Evolutionary conservation across 1,284 basidiomycete species (phyloP), one percentile per base, ranked within the genome.

Genomic region (Sporisorium exsertum): DNA sequence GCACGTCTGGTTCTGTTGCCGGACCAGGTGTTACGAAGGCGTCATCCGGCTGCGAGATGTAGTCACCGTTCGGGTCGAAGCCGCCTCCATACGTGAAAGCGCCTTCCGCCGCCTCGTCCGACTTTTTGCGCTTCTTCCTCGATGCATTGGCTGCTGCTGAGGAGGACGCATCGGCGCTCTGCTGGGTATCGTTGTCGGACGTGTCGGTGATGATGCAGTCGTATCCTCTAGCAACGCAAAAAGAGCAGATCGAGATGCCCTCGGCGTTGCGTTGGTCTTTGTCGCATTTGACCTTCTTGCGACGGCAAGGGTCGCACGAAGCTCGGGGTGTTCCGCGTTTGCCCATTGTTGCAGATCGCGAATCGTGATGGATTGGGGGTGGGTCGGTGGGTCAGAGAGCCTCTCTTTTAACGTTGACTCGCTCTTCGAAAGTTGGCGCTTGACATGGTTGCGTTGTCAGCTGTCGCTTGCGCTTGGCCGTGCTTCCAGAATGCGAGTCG

Each of bases 221-320:
- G 47, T 56, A 67, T 5, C 73, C 73, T 43, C 73, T 46, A 1
- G 65, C 46, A 33, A 42, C 60, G 42, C 73, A 76, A 49, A 66
- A 72, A 27, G 69, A 62, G 58, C 73, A 76, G 26, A 72, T 63
- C 20, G 64, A 64, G 27, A 72, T 62, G 26, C 73, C 73, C 51
- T 68, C 61, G 10, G 68, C 69, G n/a, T 66, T 64, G 58, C 73
- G 64, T 50, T 72, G 61, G 16, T 72, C 73, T 47, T 70, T 72
- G 64, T 76, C 73, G 58, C 73, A 76, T 20, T 67, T 69, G 62
- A 76, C 73, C 53, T 76, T 76, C 40, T 76, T 76, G 58, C 60
- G 73, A 57, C 69, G 67, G 33, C 73, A 76, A 22, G 73, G 73
- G 46, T 76, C 73, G 65, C 73, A 76, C n/a, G 73, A 76, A n/a